Conservation (phyloP, 148 eudicot genomes). For the Nepenthes mirabilis region DNA sequence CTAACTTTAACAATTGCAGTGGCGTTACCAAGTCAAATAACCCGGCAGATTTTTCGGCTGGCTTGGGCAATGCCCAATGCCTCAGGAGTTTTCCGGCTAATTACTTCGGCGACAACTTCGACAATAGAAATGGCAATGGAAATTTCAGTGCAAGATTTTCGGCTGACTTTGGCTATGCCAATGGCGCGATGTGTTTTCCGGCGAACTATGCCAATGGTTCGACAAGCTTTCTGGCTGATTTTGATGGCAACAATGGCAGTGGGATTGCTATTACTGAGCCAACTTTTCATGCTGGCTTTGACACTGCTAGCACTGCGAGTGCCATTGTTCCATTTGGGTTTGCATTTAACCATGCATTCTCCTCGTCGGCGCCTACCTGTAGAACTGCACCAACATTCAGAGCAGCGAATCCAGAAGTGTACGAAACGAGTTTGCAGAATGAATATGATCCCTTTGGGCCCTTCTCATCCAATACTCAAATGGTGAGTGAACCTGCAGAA, state of each 20-base stretch:
- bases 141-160: neutral
- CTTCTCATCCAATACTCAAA: neutral
- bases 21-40: neutral
- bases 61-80: no score
- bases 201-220: neutral
- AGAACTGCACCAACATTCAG: constrained; percentile 49
- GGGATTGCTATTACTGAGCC: constrained; percentile 2
- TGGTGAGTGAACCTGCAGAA: neutral
- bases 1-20: neutral
- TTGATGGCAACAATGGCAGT: neutral
- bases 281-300: constrained; percentile 6
- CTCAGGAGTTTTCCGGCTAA: no score
- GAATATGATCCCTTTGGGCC: constrained; percentile 35
- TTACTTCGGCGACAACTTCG: neutral
- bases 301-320: constrained; percentile 6
- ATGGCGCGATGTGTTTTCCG: neutral
- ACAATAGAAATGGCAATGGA: constrained; percentile 4
- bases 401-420: constrained; percentile 16
- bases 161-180: neutral
- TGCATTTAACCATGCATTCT: constrained; percentile 5
- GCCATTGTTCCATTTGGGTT: constrained; percentile 13
- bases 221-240: neutral
- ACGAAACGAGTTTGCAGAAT: constrained; percentile 3
- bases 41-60: constrained; percentile 4
- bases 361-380: constrained; percentile 19